These are phyloP conservation scores for Trifolium repens DNA, from an alignment of 306 rosid genomes.

Conservation along the genomic window DNA sequence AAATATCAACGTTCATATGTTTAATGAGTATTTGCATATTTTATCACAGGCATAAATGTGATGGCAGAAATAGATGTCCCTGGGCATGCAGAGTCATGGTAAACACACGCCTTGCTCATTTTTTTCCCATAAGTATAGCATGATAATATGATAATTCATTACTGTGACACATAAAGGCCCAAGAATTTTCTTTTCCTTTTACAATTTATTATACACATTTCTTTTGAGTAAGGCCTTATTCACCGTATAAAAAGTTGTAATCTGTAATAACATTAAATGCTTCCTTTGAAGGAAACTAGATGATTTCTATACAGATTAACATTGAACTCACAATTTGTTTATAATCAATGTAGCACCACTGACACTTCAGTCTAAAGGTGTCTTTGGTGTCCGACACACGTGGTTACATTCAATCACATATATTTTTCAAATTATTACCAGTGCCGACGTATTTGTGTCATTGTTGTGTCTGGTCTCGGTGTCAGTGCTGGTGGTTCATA, in stretches of 20 bases:
- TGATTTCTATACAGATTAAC: conserved; percentile 19
- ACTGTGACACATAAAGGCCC: not conserved
- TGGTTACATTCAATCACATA: not conserved
- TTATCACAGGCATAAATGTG: conserved; percentile 80
- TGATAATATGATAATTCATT: conserved; percentile 15
- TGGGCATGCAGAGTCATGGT: conserved; percentile 97
- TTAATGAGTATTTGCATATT: conserved; percentile 35
- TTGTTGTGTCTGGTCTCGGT: not conserved
- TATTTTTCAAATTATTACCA: not conserved
- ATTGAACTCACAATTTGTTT: conserved; percentile 22
- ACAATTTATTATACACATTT: conserved; percentile 8
- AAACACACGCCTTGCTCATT: conserved; percentile 37
- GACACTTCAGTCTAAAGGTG: not conserved
- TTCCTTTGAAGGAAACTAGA: conserved; percentile 27
- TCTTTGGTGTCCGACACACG: not conserved
- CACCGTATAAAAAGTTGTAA: not conserved
- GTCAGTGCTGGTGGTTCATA: not conserved
- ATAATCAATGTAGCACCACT: not conserved
- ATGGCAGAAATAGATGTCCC: conserved; percentile 97
- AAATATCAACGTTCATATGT: conserved; percentile 13
- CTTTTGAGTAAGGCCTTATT: not conserved
- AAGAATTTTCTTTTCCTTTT: not conserved
- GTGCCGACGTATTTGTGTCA: not conserved
- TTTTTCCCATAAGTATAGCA: conserved; percentile 8
- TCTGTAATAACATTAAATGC: conserved; percentile 15